Percentiles rank a stretch among this genome's conserved stretches.
phyloP scores from a whole-genome alignment of 208 protist species.

The Leishmania lainsoni region DNA sequence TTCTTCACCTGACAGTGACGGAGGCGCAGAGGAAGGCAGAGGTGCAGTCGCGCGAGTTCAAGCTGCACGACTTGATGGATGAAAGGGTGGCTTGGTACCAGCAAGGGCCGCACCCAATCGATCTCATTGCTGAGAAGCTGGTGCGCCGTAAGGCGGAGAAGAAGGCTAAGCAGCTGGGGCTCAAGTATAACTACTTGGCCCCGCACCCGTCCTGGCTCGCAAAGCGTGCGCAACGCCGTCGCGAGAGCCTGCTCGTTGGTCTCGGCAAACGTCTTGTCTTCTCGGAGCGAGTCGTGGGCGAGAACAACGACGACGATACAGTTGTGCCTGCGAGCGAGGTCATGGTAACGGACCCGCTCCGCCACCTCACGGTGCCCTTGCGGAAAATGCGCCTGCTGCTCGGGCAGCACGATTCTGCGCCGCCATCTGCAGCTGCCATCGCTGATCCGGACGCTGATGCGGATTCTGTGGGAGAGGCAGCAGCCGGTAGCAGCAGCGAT shows the following conservation, averaged over 20 bases:
- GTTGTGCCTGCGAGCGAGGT: conserved; percentile 9
- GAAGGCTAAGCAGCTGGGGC: conserved; percentile 72
- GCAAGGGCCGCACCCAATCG: conserved; percentile 86
- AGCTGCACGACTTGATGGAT: conserved; percentile 88
- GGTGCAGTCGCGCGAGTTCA: conserved; percentile 60
- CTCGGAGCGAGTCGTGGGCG: conserved; percentile 27
- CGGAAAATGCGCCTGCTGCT: conserved; percentile 38
- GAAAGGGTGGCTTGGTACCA: conserved; percentile 86
- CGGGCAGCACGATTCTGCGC: neutral
- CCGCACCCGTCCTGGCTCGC: conserved; percentile 90
- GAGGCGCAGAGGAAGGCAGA: conserved; percentile 64
- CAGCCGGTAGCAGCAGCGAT: conserved; percentile 1
- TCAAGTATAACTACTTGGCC: conserved; percentile 86
- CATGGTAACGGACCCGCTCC: conserved; percentile 60
- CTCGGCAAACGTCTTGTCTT: conserved; percentile 79
- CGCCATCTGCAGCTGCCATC: neutral
- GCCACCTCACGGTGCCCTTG: conserved; percentile 38
- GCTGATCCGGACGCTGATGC: neutral
- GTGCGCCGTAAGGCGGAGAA: conserved; percentile 82
- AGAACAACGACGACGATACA: conserved; percentile 38
- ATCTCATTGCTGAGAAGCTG: conserved; percentile 85
- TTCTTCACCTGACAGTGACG: conserved; percentile 75
- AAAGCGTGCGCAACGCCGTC: conserved; percentile 59
- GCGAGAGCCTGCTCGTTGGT: conserved; percentile 66
- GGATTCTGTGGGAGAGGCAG: neutral